Evolutionary conservation across 2,329 filamentous ascomycete species (phyloP), one percentile per base, ranked within the genome.

Genomic region (Alternaria sp.): DNA sequence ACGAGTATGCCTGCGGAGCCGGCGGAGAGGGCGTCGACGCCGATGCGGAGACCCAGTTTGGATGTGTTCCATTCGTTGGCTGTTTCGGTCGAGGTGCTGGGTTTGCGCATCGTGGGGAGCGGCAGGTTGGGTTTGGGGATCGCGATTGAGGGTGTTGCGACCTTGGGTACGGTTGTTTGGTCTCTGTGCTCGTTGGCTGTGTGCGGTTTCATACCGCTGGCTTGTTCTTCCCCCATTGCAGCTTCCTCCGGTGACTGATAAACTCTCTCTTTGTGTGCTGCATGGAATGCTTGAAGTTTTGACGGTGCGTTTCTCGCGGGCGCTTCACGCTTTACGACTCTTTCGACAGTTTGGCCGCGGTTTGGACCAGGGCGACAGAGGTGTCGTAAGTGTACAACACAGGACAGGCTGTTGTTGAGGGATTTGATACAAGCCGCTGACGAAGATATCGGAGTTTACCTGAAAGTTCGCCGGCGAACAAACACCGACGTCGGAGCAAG

Each of bases 1-100:
- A 97, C 91, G 64, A 96, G 82, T 7, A 86, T 87, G 2, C 91
- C 93, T 11, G 93, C 92, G 49, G 87, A 86, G 2, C 87, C 86
- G 2, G 93, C 93, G 72, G 90, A 90, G 47, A 87, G 79, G 21
- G 87, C 80, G 82, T 97, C 93, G 15, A 89, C 87, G 46, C 85
- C 87, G 12, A 96, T 75, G 56, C 93, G 86, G 68, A 86, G 79
- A 13, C 86, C 86, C 59, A 97, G 80, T 70, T 92, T 90, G 68
- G 88, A 87, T 23, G 92, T 94, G 79, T 96, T 96, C 91, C 92
- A 95, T 58, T 60, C 45, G 9, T 44, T 23, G 28, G 60, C 25
- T 46, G 52, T 47, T 57, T 69, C 66, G 17, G 5, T 51, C 25
- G 58, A 30, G 28, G 46, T 30, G 28, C 46, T 57, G 15, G 62